Evolutionary conservation across 1,139 yeast genomes (phyloP), one percentile per base, ranked within the genome.

Genomic region (Hanseniaspora uvarum): DNA sequence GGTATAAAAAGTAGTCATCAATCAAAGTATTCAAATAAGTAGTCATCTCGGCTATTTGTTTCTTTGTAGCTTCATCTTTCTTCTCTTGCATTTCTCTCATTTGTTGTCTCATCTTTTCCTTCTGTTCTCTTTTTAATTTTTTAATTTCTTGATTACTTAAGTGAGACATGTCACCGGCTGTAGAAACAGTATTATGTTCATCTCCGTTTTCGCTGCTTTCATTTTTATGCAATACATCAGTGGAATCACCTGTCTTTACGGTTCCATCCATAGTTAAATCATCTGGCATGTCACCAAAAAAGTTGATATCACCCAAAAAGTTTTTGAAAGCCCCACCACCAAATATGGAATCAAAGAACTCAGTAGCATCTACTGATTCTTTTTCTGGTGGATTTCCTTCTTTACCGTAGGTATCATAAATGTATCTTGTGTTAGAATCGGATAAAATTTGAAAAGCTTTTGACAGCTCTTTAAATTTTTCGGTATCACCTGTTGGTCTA

Each of bases 301-400:
- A 71, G 5, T 82, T 75, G 58, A 83, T 73, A 58, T 83, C 86
- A 2, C 92, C 94, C 58, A 84, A 81, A 83, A 87, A 83, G 55
- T 77, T 80, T 57, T 76, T 76, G 63, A 83, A 83, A 0, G 82
- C 81, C 56, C 82, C 88, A 51, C 94, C 94, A 55, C 94, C 94
- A 66, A 83, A 83, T 31, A 83, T 81, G 69, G 78, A 75, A 21
- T 79, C 76, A 65, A 83, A 79, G 62, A 79, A 79, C 61, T 83
- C 89, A 46, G 74, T 68, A 0, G 89, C 87, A 62, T 83, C 89
- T 12, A 36, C 40, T 8, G 28, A 18, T 60, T 80, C 86, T 56
- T 79, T 81, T 31, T 72, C 73, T 2, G 87, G 87, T 40, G 80
- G 75, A n/a, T 82, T 80, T 59, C 78, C 78, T 55, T 78, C 82